Conservation (phyloP, 306 rosid species). For the Pterocarpus macrocarpus region DNA sequence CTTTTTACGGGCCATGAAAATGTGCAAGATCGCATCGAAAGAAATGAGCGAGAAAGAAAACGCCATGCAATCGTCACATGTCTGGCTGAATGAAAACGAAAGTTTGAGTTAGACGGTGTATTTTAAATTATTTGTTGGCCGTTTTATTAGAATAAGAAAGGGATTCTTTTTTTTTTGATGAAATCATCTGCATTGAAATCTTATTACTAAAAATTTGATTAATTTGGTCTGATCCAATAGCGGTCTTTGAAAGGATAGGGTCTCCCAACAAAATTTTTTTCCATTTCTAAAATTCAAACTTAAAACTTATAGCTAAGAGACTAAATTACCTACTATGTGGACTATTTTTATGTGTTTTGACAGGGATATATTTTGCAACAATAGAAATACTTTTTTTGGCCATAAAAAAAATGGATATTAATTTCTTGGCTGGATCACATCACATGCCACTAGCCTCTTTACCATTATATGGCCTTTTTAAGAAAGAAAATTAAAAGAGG, state of each 20-base stretch:
- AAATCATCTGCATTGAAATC: too few species aligned
- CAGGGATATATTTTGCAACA: too few species aligned
- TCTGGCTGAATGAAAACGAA: constrained; percentile 16
- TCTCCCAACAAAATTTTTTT: too few species aligned
- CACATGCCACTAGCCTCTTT: neutral
- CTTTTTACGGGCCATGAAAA: too few species aligned
- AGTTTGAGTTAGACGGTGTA: constrained; percentile 4
- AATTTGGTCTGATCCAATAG: too few species aligned
- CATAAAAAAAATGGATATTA: neutral
- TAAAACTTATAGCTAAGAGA: too few species aligned
- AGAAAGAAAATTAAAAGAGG: too few species aligned
- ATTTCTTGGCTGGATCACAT: constrained; percentile 11
- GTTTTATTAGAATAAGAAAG: neutral
- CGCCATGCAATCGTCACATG: constrained; percentile 23
- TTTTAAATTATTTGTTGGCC: constrained; percentile 15
- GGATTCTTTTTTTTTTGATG: neutral
- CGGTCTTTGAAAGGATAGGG: too few species aligned
- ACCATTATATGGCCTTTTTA: neutral
- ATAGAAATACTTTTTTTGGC: neutral
- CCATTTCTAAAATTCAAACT: too few species aligned
- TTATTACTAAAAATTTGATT: too few species aligned
- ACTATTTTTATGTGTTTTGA: too few species aligned
- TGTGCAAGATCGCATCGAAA: neutral
- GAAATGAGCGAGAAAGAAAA: neutral
- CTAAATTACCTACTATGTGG: too few species aligned